Percentiles rank a stretch among this genome's conserved stretches.
Evolutionary conservation across 768 basidiomycete genomes (phyloP).

Genomic region (Suillus variegatus): DNA sequence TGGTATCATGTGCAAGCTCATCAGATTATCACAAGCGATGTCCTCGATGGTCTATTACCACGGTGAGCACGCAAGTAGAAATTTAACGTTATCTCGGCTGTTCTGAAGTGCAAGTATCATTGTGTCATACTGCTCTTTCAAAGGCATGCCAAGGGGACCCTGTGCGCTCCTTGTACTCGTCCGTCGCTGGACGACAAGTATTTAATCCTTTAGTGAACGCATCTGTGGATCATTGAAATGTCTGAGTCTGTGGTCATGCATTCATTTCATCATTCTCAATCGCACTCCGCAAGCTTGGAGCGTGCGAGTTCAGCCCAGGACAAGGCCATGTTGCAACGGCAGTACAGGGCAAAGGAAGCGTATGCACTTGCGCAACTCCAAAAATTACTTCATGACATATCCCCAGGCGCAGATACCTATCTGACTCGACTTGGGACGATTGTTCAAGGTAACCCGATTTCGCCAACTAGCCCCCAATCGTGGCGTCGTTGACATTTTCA

Average conservation of each 20-base stretch:
- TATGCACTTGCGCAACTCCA: background rate
- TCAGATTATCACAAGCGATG: background rate
- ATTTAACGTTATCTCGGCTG: background rate
- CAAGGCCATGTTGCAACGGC: conserved; percentile 3
- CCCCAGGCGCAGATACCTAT: background rate
- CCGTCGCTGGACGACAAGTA: background rate
- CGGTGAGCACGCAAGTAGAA: background rate
- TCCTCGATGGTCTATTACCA: background rate
- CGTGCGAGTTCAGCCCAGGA: background rate
- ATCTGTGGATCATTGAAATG: background rate
- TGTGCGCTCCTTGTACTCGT: background rate
- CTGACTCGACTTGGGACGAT: conserved; percentile 2
- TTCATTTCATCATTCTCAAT: background rate
- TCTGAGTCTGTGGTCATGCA: background rate
- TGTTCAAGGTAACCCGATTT: background rate
- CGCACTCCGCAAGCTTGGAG: background rate
- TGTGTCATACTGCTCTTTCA: background rate
- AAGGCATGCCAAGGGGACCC: too few species aligned
- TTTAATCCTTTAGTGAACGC: background rate
- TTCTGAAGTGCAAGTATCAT: background rate
- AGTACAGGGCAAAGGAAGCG: background rate
- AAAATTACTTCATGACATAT: background rate
- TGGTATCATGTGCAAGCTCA: too few species aligned
- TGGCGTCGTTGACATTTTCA: background rate
- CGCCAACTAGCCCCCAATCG: background rate